phyloP scores from a whole-genome alignment of 176 grass and related monocot genomes.

The Poa annua region DNA sequence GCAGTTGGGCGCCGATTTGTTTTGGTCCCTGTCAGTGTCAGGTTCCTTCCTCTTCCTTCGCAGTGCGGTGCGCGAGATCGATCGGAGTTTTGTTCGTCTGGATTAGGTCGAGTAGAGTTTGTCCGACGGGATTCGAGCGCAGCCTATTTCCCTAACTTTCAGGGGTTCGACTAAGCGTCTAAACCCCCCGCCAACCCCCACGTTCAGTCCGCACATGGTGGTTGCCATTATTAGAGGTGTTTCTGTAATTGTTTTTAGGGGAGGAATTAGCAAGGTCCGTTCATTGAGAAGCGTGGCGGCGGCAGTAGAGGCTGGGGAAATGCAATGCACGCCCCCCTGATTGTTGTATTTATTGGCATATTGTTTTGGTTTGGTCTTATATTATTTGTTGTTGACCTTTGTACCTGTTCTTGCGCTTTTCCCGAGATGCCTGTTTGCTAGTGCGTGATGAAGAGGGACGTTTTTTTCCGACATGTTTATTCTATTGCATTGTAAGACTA shows the following conservation, averaged over 20 bases:
- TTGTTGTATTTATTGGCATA: conserved; percentile 17
- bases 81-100: neutral
- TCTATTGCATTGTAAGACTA: conserved; percentile 27
- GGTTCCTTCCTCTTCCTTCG: neutral
- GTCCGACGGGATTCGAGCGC: conserved; percentile 2
- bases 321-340: neutral
- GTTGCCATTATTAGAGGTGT: conserved; percentile 12
- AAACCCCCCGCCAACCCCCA: neutral
- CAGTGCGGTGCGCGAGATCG: neutral
- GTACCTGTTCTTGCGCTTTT: neutral
- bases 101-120: neutral
- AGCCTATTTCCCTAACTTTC: neutral
- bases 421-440: neutral
- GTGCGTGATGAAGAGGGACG: conserved; percentile 7
- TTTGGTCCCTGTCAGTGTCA: neutral
- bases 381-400: neutral
- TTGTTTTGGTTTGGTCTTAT: neutral
- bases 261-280: neutral
- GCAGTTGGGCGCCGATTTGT: neutral
- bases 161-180: neutral
- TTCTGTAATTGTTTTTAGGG: neutral
- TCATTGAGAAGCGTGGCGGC: neutral
- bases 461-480: conserved; percentile 3
- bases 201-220: neutral
- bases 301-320: neutral